Evolutionary conservation across 2,329 filamentous ascomycete species (phyloP).

Genomic region (Fusarium drepaniforme): DNA sequence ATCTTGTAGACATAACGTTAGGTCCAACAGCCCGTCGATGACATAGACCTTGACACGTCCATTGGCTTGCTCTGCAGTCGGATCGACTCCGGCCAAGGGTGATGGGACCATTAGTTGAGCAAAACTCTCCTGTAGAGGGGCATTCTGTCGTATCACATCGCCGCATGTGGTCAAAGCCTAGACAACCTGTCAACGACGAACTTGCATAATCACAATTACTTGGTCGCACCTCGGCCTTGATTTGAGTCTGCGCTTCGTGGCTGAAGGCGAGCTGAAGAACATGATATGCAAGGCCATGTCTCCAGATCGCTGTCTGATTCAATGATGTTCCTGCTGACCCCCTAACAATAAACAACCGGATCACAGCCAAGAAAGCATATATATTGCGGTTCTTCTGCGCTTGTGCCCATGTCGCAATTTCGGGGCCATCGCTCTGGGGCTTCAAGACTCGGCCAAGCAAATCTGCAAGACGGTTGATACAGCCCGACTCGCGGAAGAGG

Average conservation of each 20-base stretch:
- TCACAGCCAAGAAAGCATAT: slow-evolving; percentile 88
- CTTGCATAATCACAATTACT: neutral
- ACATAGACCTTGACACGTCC: slow-evolving; percentile 80
- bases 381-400: slow-evolving; percentile 89
- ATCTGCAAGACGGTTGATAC: slow-evolving; percentile 77
- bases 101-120: slow-evolving; percentile 84
- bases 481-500: slow-evolving; percentile 91
- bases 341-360: slow-evolving; percentile 85
- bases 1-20: slow-evolving; percentile 78
- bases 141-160: slow-evolving; percentile 87
- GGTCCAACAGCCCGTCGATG: slow-evolving; percentile 90
- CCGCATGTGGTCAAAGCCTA: slow-evolving; percentile 87
- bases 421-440: slow-evolving; percentile 63
- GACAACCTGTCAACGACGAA: slow-evolving; percentile 24
- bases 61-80: slow-evolving; percentile 58
- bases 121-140: slow-evolving; percentile 86
- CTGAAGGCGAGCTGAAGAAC: slow-evolving; percentile 88
- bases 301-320: slow-evolving; percentile 90
- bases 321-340: slow-evolving; percentile 84
- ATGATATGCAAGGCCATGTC: slow-evolving; percentile 82
- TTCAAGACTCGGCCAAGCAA: slow-evolving; percentile 73
- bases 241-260: slow-evolving; percentile 76
- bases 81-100: slow-evolving; percentile 57
- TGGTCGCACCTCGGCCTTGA: slow-evolving; percentile 79
- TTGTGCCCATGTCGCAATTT: slow-evolving; percentile 80